Percentiles rank a stretch among this genome's conserved stretches.
phyloP scores from a whole-genome alignment of 192 early-diverging fungal species.

The Linnemannia zychae region DNA sequence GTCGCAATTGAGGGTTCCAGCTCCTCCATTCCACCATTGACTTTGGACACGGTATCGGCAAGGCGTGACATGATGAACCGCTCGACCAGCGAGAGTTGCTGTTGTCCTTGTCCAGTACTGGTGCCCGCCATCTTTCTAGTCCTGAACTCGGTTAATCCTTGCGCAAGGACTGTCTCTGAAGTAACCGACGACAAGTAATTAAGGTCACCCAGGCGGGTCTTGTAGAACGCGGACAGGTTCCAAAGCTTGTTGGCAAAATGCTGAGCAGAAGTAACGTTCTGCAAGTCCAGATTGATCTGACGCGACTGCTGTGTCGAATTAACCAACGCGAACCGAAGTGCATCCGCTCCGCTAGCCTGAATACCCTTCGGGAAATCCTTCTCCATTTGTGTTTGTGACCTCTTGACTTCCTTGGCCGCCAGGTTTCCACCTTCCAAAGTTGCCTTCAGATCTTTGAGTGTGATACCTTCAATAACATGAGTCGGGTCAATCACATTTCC shows the following conservation, averaged over 20 bases:
- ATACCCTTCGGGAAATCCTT: constrained; percentile 93
- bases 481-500: constrained; percentile 92
- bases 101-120: not conserved
- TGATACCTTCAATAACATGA: constrained; percentile 86
- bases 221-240: constrained; percentile 89
- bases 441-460: constrained; percentile 75
- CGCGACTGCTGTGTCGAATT: constrained; percentile 82
- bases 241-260: constrained; percentile 98
- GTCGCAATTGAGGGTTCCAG: constrained; percentile 85
- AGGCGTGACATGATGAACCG: constrained; percentile 89
- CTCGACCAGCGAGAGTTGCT: constrained; percentile 77
- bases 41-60: constrained; percentile 73
- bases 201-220: constrained; percentile 69
- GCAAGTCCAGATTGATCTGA: constrained; percentile 95
- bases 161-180: constrained; percentile 8
- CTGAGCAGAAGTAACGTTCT: constrained; percentile 84
- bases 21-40: constrained; percentile 76
- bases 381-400: constrained; percentile 72
- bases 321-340: constrained; percentile 79
- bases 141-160: not conserved
- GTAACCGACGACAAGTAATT: constrained; percentile 44
- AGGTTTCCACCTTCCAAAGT: constrained; percentile 82
- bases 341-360: constrained; percentile 91
- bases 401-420: constrained; percentile 79
- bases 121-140: not conserved